Evolutionary conservation across 805 yeast species (phyloP), one percentile per base, ranked within the genome.

Genomic region (Blastobotrys muscicola): DNA sequence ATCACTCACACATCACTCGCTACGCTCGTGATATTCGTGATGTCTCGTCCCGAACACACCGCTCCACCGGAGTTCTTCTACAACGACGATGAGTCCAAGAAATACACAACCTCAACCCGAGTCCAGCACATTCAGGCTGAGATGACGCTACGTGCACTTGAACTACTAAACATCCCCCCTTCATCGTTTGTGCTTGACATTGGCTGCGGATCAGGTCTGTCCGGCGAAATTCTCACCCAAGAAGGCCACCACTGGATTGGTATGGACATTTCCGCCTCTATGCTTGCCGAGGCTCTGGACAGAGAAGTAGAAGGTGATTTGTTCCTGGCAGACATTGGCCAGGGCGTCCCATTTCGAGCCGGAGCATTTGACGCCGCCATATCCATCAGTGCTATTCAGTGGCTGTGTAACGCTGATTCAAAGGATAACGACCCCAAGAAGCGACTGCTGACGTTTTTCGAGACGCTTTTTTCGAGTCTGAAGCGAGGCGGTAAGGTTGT

Each of bases 41-140:
- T 89, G 97, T 85, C 95, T 2, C 80, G 97, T 69, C 97, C 97
- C 52, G 97, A 89, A 66, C 85, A 85, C 56, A 70, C 87, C 49
- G 97, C 97, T 10, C 97, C 97, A 26, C 96, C 97, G 34, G 97
- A 89, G 67, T 74, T 89, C 47, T 92, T 90, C 60, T 92, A 92
- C 62, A 83, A 87, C 70, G 97, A 89, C 44, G 65, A 77, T 1
- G 98, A 92, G 63, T 84, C 97, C 0, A 70, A 72, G 50, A 92
- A 92, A 58, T 92, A 92, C 63, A 92, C 97, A 0, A 72, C 82
- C 2, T 85, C 95, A 4, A 83, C 96, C 3, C 92, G 98, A 72
- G 96, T 92, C 40, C 98, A 92, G 67, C 96, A 89, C 60, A 92
- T 92, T 56, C 98, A 92, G 65, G 97, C 97, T 2, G 84, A 85